A percentile compares a stretch with the other conserved stretches of the same genome.
Conservation (phyloP, 306 rosid species). For the Potentilla sterilis region DNA sequence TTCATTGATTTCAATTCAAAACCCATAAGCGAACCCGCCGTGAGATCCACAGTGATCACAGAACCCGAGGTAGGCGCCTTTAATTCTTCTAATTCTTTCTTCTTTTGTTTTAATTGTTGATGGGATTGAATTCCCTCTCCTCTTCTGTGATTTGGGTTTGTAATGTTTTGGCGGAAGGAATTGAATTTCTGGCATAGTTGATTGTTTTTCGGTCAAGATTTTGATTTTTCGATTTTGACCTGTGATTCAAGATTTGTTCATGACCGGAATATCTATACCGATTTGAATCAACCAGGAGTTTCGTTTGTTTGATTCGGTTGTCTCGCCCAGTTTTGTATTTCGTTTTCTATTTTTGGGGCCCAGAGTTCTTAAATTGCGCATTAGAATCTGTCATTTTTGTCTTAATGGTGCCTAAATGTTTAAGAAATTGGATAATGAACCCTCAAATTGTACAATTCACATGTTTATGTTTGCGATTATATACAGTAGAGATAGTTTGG, state of each 20-base stretch:
- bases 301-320: conserved; percentile 6
- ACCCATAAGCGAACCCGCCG: background rate
- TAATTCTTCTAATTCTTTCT: background rate
- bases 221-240: background rate
- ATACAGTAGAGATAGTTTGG: background rate
- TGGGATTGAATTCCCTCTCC: background rate
- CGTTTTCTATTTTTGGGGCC: background rate
- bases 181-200: conserved; percentile 8
- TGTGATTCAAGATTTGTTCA: conserved; percentile 1
- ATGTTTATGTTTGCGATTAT: background rate
- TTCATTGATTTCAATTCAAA: conserved; percentile 3
- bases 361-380: background rate
- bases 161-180: background rate
- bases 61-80: conserved; percentile 6
- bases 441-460: background rate
- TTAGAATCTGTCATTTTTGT: background rate
- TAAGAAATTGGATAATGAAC: background rate
- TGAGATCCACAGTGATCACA: conserved; percentile 22
- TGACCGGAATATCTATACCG: background rate
- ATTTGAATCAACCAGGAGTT: background rate
- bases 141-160: background rate
- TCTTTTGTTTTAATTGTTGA: background rate
- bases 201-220: conserved; percentile 6
- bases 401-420: background rate
- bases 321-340: background rate